Base-by-base conservation (phyloP, 106 monocot species). In the Platanthera guangdongensis region DNA sequence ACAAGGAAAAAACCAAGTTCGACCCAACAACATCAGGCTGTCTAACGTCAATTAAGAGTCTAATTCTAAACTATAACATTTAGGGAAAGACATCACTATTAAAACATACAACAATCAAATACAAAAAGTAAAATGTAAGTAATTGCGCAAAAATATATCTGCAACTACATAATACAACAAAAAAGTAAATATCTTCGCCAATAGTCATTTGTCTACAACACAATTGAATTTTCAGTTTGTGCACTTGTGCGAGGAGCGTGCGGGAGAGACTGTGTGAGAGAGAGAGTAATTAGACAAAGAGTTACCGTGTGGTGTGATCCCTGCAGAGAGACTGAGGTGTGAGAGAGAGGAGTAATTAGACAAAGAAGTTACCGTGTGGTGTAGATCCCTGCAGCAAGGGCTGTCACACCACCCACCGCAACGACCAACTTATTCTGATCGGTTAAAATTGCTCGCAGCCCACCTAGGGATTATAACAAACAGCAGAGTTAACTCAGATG, bases 351-450 rank as follows among this genome's bases (percentile, higher is more conserved):
- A 22, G 19, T 30, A 25, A 30, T 10, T 3, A 12, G 18, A 70
- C 72, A 71, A 50, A 50, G 51, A 50, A 72, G 21, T 51, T 83
- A 96, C 95, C 95, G 90, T 25, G 95, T 93, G 12, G 93, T 93
- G 80, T 96, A 96, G 55, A 96, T 82, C 28, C 95, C 95, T 74
- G 93, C 93, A 71, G 95, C 95, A 57, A 96, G 87, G 50, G 95
- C 95, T 47, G 93, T 96, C 32, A 87, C 84, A 76, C 95, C 95
- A 1, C 93, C 95, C 73, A 96, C 95, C 22, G 89, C 86, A 52
- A 96, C 93, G 75, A 89, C 86, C 84, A 96, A 74, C 85, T 96
- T 96, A 75, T 93, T 89, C 71, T 93, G 92, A 86, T 96, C 92
- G 25, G 95, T 93, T 78, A 96, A 72, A 84, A 96, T 83, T 57